Evolutionary conservation across 768 basidiomycete genomes (phyloP), one percentile per base, ranked within the genome.

Genomic region (Amanita rimosa): DNA sequence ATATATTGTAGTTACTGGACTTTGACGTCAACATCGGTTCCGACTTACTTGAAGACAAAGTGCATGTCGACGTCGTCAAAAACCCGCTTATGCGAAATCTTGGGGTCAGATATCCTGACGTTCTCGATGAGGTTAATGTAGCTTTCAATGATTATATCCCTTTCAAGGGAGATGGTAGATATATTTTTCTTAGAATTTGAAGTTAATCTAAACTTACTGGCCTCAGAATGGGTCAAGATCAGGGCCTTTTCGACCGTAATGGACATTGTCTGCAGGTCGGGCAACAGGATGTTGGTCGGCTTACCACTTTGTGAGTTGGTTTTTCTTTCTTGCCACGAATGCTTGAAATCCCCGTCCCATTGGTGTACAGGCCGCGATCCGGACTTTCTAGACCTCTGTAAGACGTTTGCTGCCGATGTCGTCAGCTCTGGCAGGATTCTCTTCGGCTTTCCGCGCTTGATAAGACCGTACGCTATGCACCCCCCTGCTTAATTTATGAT

Each of bases 11-110:
- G 62, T 47, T 55, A 16, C 44, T 67, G 24, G 64, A 69, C 53
- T 49, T 60, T 9, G 58, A 68, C 13, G 64, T 67, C 33, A 70
- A 66, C 0, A 46, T 72, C 17, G 66, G 65, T 7, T 40, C 49
- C 0, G 55, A 60, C 36, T 52, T 60, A 6, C 53, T 49, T n/a
- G 31, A 26, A 53, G 59, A 47, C 56, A 58, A 9, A 59, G 29
- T 61, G 14, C 55, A 64, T 49, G 41, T 60, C 13, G 53, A 56
- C 27, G 55, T 61, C 24, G 55, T 66, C 19, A 58, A 61, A 19
- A 54, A 52, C 11, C 47, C 54, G 1, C 54, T 64, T 49, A 64
- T 57, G 19, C 57, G 58, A 13, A 64, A 64, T 52, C 57, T 64
- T 27, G 53, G 44, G 10, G 51, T 50, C 14, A 53, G 57, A 36